A percentile compares a stretch with the other conserved stretches of the same genome.
These are phyloP conservation scores for Acer saccharum DNA, from an alignment of 345 rosid species.

Conservation along the genomic window DNA sequence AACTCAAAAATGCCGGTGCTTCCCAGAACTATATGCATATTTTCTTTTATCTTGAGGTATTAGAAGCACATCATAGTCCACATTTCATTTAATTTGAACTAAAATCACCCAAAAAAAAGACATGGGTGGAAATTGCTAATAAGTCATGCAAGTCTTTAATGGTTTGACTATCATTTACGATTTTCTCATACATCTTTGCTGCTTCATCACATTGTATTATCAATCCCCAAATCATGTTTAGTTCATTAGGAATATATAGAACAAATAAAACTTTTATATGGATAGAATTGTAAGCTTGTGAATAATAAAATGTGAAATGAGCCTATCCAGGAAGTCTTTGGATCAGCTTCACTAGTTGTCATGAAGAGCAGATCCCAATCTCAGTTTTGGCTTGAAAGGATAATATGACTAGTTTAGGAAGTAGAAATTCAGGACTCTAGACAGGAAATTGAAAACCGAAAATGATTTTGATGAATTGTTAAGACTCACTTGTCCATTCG, in stretches of 20 bases:
- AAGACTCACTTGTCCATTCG: too few relatives aligned
- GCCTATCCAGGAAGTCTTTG: background rate
- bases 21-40: background rate
- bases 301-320: background rate
- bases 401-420: too few relatives aligned
- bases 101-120: background rate
- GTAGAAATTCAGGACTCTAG: too few relatives aligned
- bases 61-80: background rate
- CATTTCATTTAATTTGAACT: background rate
- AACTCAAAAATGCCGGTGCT: background rate
- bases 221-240: background rate
- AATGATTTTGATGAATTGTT: too few relatives aligned
- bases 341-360: background rate
- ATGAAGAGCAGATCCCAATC: too few relatives aligned
- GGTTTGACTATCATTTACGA: conserved; percentile 6
- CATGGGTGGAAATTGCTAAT: conserved; percentile 1
- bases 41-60: background rate
- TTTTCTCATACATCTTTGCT: background rate
- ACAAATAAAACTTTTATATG: background rate
- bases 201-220: background rate
- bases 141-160: background rate
- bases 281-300: background rate
- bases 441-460: too few relatives aligned
- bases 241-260: background rate
- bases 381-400: too few relatives aligned